These are phyloP conservation scores for Stephanocyclus meneghinianus DNA, from an alignment of 352 stramenopile genomes.

Conservation along the genomic window DNA sequence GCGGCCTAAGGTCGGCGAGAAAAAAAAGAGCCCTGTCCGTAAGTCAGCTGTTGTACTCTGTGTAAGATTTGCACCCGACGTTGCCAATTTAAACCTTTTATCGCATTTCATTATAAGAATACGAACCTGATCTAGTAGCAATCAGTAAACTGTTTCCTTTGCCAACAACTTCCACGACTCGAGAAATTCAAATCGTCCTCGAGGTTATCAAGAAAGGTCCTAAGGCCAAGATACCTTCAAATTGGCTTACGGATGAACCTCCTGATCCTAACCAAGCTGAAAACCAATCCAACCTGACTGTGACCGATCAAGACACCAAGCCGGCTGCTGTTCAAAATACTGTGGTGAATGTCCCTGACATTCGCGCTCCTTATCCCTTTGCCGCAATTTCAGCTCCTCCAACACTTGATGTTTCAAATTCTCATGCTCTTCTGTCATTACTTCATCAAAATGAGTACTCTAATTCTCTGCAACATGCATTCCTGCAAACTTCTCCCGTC, in stretches of 20 bases:
- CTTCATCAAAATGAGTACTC: neutral
- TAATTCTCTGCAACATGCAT: neutral
- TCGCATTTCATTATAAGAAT: neutral
- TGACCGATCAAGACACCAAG: neutral
- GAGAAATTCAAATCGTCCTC: constrained; percentile 65
- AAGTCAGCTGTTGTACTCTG: neutral
- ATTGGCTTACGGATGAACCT: neutral
- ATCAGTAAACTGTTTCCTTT: constrained; percentile 41
- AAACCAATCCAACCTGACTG: too few relatives aligned
- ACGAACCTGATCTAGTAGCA: constrained; percentile 62
- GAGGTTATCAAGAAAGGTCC: constrained; percentile 63
- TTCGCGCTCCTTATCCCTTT: neutral
- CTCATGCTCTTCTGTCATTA: neutral
- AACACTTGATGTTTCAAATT: neutral
- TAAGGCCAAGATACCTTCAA: constrained; percentile 56
- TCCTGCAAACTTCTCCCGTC: neutral
- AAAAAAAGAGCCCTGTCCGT: constrained; percentile 20
- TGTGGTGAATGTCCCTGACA: neutral
- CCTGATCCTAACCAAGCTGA: too few relatives aligned
- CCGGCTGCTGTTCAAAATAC: neutral
- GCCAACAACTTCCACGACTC: constrained; percentile 38
- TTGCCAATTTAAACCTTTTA: neutral
- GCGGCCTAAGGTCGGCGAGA: constrained; percentile 63
- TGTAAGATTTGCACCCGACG: too few relatives aligned
- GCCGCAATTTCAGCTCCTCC: neutral